Conservation (phyloP, 306 rosid species). For the Erythrophleum fordii region DNA sequence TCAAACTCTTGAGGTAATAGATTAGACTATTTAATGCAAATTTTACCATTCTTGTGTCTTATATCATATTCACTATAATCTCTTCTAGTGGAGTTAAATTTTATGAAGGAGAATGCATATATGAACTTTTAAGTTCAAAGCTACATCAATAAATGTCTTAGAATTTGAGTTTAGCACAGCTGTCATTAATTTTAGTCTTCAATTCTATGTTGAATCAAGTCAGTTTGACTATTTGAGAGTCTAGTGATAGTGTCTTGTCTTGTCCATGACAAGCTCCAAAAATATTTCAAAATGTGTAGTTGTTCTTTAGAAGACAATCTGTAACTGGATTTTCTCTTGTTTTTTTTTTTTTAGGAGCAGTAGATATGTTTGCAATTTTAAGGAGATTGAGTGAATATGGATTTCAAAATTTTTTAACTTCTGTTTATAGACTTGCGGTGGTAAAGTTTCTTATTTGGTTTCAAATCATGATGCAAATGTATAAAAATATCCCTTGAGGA, state of each 20-base stretch:
- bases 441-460: not conserved
- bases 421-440: constrained; percentile 6
- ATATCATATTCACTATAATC: constrained; percentile 18
- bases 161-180: not conserved
- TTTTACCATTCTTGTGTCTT: constrained; percentile 12
- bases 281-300: not conserved
- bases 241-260: not conserved
- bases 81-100: constrained; percentile 12
- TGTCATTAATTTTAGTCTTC: not conserved
- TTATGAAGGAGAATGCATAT: not conserved
- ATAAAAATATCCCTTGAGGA: not conserved
- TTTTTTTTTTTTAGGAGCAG: not conserved
- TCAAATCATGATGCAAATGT: constrained; percentile 21
- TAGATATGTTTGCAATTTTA: not conserved
- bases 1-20: constrained; percentile 17
- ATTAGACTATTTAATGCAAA: not conserved
- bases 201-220: not conserved
- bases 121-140: not conserved
- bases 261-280: not conserved
- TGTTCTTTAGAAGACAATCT: not conserved
- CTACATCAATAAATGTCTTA: constrained; percentile 8
- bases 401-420: constrained; percentile 11
- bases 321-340: not conserved
- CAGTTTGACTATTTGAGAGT: not conserved
- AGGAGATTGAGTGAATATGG: not conserved